Base-by-base conservation (phyloP, 192 early-diverging fungal genomes). In the Cetraspora pellucida region DNA sequence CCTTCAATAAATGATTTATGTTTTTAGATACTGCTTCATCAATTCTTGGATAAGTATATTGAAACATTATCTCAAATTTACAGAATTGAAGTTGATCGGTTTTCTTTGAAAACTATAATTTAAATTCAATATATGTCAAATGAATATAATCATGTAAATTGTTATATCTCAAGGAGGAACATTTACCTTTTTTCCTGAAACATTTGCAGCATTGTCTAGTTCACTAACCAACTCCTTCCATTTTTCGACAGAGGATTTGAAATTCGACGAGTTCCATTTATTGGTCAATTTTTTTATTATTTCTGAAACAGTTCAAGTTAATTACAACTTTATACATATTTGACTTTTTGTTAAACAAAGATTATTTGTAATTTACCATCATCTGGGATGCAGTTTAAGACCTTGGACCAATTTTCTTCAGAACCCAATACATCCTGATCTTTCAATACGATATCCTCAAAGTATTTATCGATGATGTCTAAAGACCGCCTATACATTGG, bases 1-100 rank as follows among this genome's bases (percentile, higher is more conserved):
- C 91, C 81, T 99, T 99, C 30, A 99, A 88, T 87, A 99, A 94
- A 86, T 99, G 97, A 81, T 92, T 94, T 10, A 97, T 88, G 45
- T 93, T 90, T 17, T 89, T 93, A 1, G 94, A 90, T 27, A 99
- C 97, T 66, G 97, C 95, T 37, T 91, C 90, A 82, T 99, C 96
- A 47, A 99, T 87, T 37, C 97, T 90, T 25, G 97, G 97, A 65
- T 99, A 99, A 3, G 88, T 88, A 75, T 93, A 95, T 82, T 96
- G 96, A 74, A 99, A 91, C 71, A 93, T 86, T 73, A 96, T 93
- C 60, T 96, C 96, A 28, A 89, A 81, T 69, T 82, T 83, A 43
- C 88, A 72, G 1, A 74, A 71, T 25, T 76, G 66, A 45, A 91
- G 63, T 21, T 73, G 65, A 21, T 82, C 60, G 72, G 21, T 82